Base-by-base conservation (phyloP, 2,329 filamentous ascomycete species). In the Sporothrix schenckii region DNA sequence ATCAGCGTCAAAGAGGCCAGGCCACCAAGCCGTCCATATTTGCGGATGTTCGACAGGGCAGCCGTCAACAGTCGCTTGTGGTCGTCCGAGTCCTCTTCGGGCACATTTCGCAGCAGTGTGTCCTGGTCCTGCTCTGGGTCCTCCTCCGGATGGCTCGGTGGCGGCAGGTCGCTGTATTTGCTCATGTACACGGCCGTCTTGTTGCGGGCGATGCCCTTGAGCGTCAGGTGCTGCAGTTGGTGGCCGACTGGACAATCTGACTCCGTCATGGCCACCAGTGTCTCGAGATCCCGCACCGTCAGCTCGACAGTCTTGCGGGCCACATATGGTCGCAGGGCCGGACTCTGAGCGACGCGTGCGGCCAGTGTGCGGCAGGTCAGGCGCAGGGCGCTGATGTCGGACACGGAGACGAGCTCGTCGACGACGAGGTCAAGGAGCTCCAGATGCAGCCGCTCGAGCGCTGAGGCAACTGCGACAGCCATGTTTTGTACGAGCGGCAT, bases 401-500 rank as follows among this genome's bases (percentile, higher is more conserved):
- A 19, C 24, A 49, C 47, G n/a, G 6, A 13, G 13, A n/a, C 47
- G 34, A 69, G 68, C 14, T 63, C n/a, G 6, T 9, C 68, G 30
- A 63, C 56, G 34, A 69, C 34, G 11, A 63, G 24, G 24, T 69
- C 56, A 34, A 69, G n/a, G 30, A 69, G 68, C 58, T 69, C 68
- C 1, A 21, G 41, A n/a, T 63, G 56, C 44, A 69, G 68, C 27
- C 19, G 30, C 41, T 63, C 68, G 21, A 69, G 68, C 61, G 16
- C 41, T 4, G 61, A 65, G 24, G 24, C 44, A 24, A 44, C n/a
- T 11, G 44, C 9, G 14, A 44, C 4, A 30, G 41, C 61, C 44
- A 50, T 50, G 41, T 6, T 61, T 16, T 19, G 11, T 44, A 13
- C 10, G 9, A 21, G 50, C 9, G 11, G 24, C n/a, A 24, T 10